These are phyloP conservation scores for Globisporangium cederbergense DNA, from an alignment of 352 stramenopile species.

Conservation along the genomic window DNA sequence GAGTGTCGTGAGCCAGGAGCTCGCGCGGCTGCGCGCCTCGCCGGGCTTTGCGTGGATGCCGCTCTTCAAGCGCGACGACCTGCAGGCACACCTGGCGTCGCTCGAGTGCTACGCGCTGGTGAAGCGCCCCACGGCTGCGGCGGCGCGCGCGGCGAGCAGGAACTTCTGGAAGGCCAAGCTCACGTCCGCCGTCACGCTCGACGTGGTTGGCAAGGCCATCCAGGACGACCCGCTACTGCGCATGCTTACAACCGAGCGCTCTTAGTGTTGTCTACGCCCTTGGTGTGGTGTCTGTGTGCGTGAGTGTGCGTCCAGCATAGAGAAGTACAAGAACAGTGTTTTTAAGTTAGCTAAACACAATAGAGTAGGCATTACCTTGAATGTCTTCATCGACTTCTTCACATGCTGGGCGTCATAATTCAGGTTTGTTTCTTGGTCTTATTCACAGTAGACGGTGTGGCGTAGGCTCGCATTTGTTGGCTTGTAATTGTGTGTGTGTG, in stretches of 20 bases:
- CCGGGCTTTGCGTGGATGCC: conserved; percentile 54
- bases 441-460: background rate
- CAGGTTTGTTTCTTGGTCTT: conserved; percentile 1
- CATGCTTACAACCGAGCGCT: conserved; percentile 19
- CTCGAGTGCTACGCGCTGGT: conserved; percentile 73
- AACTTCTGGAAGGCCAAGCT: conserved; percentile 49
- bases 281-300: background rate
- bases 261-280: background rate
- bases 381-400: too few species aligned
- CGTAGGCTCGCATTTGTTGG: too few species aligned
- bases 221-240: conserved; percentile 49
- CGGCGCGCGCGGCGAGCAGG: conserved; percentile 19
- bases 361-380: too few species aligned
- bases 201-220: conserved; percentile 35
- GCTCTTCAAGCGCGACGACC: conserved; percentile 50
- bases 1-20: conserved; percentile 42
- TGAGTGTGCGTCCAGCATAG: background rate
- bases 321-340: background rate
- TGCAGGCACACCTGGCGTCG: conserved; percentile 55
- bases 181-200: conserved; percentile 45
- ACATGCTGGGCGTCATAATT: too few species aligned
- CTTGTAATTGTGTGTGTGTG: background rate
- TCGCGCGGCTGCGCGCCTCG: conserved; percentile 33
- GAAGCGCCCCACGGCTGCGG: conserved; percentile 26
- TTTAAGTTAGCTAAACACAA: too few species aligned